Conservation (phyloP, 2,329 filamentous ascomycete species). For the Alternaria triticimaculans region DNA sequence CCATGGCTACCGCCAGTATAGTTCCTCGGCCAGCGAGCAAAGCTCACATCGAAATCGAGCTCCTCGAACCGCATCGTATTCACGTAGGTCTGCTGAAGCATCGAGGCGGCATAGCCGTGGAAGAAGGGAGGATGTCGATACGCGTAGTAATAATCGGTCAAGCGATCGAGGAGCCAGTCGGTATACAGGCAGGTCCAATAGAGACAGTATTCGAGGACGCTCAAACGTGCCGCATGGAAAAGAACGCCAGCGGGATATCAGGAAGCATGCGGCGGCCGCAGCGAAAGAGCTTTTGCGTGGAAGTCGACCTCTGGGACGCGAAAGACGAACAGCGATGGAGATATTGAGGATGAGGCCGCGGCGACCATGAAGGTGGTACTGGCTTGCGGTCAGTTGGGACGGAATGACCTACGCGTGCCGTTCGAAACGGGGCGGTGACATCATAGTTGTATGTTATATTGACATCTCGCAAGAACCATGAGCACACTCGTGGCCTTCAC, state of each 20-base stretch:
- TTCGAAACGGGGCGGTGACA: neutral
- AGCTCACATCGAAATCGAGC: neutral
- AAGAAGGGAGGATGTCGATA: neutral
- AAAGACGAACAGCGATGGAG: neutral
- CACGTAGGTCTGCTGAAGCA: neutral
- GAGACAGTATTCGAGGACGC: neutral
- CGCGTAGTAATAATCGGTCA: too few species aligned
- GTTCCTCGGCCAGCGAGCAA: neutral
- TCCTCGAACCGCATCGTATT: neutral
- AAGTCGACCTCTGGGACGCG: neutral
- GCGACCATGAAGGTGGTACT: neutral
- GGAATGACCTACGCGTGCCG: neutral
- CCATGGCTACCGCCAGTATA: neutral
- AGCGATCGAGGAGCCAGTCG: neutral
- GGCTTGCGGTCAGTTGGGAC: neutral
- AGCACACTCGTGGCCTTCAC: fast-evolving
- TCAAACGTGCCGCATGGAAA: neutral
- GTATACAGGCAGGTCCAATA: neutral
- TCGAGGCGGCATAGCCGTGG: neutral
- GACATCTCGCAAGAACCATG: neutral
- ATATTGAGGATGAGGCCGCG: neutral
- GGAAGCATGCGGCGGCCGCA: neutral
- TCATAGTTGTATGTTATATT: fast-evolving
- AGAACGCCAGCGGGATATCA: neutral
- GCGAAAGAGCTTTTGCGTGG: neutral